Percentiles rank a stretch among this genome's conserved stretches.
phyloP scores from a whole-genome alignment of 1,284 basidiomycete genomes.

The Coniophora puteana region DNA sequence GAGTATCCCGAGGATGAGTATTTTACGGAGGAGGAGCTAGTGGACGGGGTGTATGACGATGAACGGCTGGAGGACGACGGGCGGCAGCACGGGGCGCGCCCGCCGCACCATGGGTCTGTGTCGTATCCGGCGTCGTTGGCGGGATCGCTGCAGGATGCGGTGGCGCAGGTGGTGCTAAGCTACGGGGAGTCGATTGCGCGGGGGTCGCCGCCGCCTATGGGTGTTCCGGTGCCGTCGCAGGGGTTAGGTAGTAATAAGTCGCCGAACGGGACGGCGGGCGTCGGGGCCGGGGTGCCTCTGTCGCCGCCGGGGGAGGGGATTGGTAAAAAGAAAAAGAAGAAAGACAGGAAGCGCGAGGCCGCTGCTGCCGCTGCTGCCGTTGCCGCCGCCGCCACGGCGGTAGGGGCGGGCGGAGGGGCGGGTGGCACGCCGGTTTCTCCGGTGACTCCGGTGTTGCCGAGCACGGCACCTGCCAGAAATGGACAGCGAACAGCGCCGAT shows the following conservation, averaged over 20 bases:
- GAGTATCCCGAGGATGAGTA: slow-evolving; percentile 43
- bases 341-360: slow-evolving; percentile 14
- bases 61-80: slow-evolving; percentile 37
- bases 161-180: slow-evolving; percentile 38
- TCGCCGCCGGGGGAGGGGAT: slow-evolving; percentile 24
- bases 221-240: slow-evolving; percentile 20
- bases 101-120: slow-evolving; percentile 13
- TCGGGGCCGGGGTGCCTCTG: slow-evolving; percentile 10
- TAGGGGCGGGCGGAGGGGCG: slow-evolving; percentile 7
- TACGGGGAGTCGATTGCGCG: slow-evolving; percentile 31
- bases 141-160: slow-evolving; percentile 19
- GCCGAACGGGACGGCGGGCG: slow-evolving; percentile 10
- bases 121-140: slow-evolving; percentile 10
- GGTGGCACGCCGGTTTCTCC: slow-evolving; percentile 18
- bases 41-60: slow-evolving; percentile 38
- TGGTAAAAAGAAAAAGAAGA: slow-evolving; percentile 34
- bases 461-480: slow-evolving; percentile 11
- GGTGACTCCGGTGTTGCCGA: slow-evolving; percentile 21
- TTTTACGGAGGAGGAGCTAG: slow-evolving; percentile 44
- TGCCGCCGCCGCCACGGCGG: slow-evolving; percentile 16
- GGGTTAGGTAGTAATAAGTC: too few species aligned
- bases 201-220: slow-evolving; percentile 10
- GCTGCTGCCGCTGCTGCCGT: slow-evolving; percentile 20
- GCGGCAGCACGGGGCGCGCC: slow-evolving; percentile 19
- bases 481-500: slow-evolving; percentile 23